A percentile compares a stretch with the other conserved stretches of the same genome.
These are phyloP conservation scores for Ambrosiella cleistominuta DNA, from an alignment of 2,329 filamentous ascomycete genomes.

Conservation along the genomic window DNA sequence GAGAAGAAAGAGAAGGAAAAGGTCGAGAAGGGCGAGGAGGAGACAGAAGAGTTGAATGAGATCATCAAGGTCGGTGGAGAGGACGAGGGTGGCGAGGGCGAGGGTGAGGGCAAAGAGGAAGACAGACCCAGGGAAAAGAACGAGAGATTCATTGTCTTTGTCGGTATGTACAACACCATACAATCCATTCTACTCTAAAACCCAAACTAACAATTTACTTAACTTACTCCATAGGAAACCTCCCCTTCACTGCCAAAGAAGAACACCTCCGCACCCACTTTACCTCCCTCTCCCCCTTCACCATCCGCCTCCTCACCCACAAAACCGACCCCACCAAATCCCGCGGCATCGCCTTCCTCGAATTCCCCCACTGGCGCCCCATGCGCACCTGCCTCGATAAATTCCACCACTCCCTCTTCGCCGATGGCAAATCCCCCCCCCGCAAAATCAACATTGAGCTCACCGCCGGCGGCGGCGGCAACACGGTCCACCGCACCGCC, in stretches of 20 bases:
- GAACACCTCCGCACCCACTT: conserved; percentile 60
- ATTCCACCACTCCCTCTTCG: conserved; percentile 72
- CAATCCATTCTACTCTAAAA: conserved; percentile 15
- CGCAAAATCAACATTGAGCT: conserved; percentile 85
- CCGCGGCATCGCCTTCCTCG: conserved; percentile 71
- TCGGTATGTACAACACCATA: conserved; percentile 32
- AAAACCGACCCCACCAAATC: conserved; percentile 43
- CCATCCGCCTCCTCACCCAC: conserved; percentile 57
- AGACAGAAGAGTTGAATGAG: conserved; percentile 15
- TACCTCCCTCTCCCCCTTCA: conserved; percentile 49
- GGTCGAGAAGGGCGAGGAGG: conserved; percentile 15
- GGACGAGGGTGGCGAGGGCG: conserved; percentile 18
- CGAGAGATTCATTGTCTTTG: conserved; percentile 58
- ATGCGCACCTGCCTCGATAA: conserved; percentile 88
- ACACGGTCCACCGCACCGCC: conserved; percentile 49
- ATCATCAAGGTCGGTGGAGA: conserved; percentile 14
- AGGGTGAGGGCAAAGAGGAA: conserved; percentile 15
- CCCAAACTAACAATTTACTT: conserved; percentile 16
- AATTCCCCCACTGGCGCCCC: conserved; percentile 70
- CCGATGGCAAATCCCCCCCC: conserved; percentile 33
- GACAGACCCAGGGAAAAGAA: conserved; percentile 21
- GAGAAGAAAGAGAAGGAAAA: conserved; percentile 19
- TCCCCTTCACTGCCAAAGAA: conserved; percentile 66
- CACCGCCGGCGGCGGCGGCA: conserved; percentile 75
- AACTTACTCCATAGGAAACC: conserved; percentile 45